A percentile compares a stretch with the other conserved stretches of the same genome.
Evolutionary conservation across 1,284 basidiomycete species (phyloP).

Genomic region (Rhizoctonia solani): DNA sequence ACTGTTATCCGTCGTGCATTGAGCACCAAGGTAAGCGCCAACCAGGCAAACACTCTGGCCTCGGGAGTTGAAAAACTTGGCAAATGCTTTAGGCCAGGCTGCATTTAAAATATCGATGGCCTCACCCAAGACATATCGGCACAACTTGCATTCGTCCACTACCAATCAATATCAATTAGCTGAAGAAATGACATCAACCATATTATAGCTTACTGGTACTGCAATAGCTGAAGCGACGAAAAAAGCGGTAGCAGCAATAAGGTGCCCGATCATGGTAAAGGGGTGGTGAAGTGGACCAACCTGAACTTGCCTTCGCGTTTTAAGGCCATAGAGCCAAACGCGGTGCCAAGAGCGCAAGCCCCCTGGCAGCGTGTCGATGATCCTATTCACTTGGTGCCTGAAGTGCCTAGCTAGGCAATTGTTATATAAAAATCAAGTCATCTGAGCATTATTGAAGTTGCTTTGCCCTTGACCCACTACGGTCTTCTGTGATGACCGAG

Average conservation of each 20-base stretch:
- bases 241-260: neutral
- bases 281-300: no score
- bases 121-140: conserved; percentile 11
- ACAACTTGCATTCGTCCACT: conserved; percentile 26
- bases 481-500: no score
- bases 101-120: neutral
- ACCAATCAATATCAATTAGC: neutral
- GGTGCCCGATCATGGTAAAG: no score
- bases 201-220: neutral
- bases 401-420: no score
- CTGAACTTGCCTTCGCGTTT: no score
- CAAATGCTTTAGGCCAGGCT: neutral
- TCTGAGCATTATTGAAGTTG: no score
- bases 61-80: conserved; percentile 30
- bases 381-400: no score
- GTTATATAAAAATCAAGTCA: no score
- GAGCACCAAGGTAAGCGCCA: conserved; percentile 34
- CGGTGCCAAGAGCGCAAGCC: no score
- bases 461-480: no score
- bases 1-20: conserved; percentile 29
- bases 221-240: neutral
- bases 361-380: no score
- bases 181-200: neutral
- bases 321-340: no score
- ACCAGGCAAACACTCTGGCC: conserved; percentile 37